Evolutionary conservation across 1,139 yeast genomes (phyloP).

Genomic region (Nematodospora anomalae): DNA sequence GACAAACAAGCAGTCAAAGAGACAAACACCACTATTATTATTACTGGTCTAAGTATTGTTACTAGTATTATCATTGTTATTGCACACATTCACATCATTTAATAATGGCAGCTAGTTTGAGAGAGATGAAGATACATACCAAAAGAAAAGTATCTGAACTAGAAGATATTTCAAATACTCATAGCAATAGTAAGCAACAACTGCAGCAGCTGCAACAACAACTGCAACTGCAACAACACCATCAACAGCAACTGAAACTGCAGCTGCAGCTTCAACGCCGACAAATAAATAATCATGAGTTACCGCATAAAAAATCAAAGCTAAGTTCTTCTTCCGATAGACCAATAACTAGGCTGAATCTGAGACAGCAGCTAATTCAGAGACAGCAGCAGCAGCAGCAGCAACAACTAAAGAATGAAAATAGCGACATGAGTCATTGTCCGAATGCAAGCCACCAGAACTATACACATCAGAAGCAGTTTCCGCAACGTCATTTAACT

Average conservation of each 20-base stretch:
- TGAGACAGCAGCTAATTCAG: constrained; percentile 4
- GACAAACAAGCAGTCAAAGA: no score
- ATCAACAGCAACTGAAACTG: constrained; percentile 4
- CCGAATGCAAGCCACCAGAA: neutral
- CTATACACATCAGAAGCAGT: constrained; percentile 3
- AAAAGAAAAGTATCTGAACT: constrained; percentile 36
- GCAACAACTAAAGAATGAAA: constrained; percentile 1
- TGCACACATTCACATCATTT: neutral
- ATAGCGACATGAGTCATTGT: neutral
- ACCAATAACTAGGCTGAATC: constrained; percentile 13
- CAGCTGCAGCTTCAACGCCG: constrained; percentile 3
- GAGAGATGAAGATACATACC: constrained; percentile 21
- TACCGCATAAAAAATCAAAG: constrained; percentile 5
- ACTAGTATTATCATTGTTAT: neutral
- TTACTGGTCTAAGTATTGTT: no score
- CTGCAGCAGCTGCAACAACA: constrained; percentile 5
- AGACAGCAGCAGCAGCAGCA: constrained; percentile 6
- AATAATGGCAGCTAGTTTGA: constrained; percentile 29
- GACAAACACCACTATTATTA: no score
- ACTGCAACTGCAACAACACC: constrained; percentile 14
- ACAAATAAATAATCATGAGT: no score
- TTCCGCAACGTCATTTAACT: neutral
- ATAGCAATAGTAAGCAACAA: constrained; percentile 9
- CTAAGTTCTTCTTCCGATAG: constrained; percentile 5
- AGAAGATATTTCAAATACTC: constrained; percentile 36